phyloP scores from a whole-genome alignment of 202 grass and related monocot genomes.

The Musa balbisiana region DNA sequence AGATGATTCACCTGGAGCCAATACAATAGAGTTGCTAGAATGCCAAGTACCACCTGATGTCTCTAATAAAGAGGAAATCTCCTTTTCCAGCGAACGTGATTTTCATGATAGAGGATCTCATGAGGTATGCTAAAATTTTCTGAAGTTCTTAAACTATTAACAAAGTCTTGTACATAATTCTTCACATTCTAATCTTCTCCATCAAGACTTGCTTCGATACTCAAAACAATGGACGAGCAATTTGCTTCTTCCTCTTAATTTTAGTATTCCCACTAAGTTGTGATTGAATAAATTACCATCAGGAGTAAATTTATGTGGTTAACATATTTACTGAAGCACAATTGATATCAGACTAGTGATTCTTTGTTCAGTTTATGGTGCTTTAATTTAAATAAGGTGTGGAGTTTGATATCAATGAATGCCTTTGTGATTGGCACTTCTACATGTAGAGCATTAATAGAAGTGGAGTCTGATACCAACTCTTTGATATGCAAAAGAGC shows the following conservation, averaged over 20 bases:
- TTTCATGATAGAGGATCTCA: constrained; percentile 23
- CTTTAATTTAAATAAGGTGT: background rate
- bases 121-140: constrained; percentile 39
- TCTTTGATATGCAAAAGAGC: no score
- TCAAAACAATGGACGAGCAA: no score
- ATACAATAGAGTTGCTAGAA: constrained; percentile 28
- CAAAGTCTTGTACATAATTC: no score
- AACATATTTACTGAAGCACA: background rate
- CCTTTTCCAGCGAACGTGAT: constrained; percentile 29
- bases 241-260: background rate
- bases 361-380: background rate
- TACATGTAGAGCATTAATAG: no score
- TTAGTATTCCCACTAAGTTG: no score
- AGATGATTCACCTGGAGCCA: constrained; percentile 33
- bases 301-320: no score
- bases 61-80: constrained; percentile 21
- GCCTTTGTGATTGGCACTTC: background rate
- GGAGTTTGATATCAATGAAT: background rate
- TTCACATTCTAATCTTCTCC: constrained; percentile 17
- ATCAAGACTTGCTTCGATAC: background rate
- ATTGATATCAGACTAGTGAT: background rate
- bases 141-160: background rate
- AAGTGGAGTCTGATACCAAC: no score
- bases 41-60: constrained; percentile 20
- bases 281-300: no score